Conservation (phyloP, 1,284 basidiomycete species). For the Xerocomus cyaneibrunnescens region DNA sequence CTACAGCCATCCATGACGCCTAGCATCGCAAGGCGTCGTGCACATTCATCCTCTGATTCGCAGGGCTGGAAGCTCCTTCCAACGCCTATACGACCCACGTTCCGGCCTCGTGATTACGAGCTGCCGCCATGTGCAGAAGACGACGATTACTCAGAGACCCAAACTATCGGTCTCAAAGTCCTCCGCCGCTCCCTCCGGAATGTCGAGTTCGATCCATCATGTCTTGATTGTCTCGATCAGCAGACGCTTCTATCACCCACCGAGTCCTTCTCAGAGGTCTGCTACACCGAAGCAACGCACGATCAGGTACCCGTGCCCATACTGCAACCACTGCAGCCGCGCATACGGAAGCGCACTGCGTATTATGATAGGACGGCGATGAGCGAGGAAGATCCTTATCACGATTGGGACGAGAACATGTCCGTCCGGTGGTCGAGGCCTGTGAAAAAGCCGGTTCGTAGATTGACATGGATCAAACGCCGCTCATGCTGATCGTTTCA, state of each 20-base stretch:
- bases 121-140: conserved; percentile 32
- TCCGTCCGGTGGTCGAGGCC: conserved; percentile 21
- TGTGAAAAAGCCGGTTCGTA: conserved; percentile 25
- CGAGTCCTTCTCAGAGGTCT: conserved; percentile 36
- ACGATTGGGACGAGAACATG: conserved; percentile 37
- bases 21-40: conserved; percentile 28
- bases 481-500: conserved; percentile 9
- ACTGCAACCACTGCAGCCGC: conserved; percentile 33
- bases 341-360: conserved; percentile 30
- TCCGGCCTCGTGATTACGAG: conserved; percentile 35
- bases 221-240: conserved; percentile 36
- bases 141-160: conserved; percentile 26
- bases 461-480: not conserved
- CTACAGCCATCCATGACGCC: conserved; percentile 16
- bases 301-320: conserved; percentile 28
- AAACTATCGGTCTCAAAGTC: conserved; percentile 33
- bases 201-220: conserved; percentile 35
- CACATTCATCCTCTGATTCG: conserved; percentile 34
- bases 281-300: conserved; percentile 36
- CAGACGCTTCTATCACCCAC: conserved; percentile 36
- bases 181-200: conserved; percentile 34
- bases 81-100: conserved; percentile 35
- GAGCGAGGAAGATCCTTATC: conserved; percentile 37
- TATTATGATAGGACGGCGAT: conserved; percentile 35
- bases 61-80: conserved; percentile 34